A percentile compares a stretch with the other conserved stretches of the same genome.
Conservation (phyloP, 805 yeast species). For the Blastobotrys americana region DNA sequence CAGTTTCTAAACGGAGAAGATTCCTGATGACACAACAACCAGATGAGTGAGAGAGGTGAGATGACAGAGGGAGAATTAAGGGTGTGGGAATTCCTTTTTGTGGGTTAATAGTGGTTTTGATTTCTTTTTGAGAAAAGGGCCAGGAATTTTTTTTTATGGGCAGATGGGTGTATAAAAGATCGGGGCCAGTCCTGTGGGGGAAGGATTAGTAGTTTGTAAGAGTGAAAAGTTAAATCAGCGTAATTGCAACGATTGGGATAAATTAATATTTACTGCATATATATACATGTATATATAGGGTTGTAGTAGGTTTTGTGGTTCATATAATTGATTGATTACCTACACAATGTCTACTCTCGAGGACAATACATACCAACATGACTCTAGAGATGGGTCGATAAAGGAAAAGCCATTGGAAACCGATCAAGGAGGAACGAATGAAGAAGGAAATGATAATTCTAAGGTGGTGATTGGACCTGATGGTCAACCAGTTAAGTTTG, state of each 20-base stretch:
- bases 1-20: too few species aligned
- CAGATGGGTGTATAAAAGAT: neutral
- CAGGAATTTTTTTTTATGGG: neutral
- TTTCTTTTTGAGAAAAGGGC: neutral
- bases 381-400: neutral
- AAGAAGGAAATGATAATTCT: neutral
- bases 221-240: too few species aligned
- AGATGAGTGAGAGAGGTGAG: too few species aligned
- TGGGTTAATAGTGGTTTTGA: too few species aligned
- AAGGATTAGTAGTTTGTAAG: neutral
- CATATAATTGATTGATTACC: too few species aligned
- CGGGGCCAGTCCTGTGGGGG: neutral
- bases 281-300: too few species aligned
- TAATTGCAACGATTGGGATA: too few species aligned
- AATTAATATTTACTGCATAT: too few species aligned
- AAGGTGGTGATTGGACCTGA: neutral
- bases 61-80: too few species aligned
- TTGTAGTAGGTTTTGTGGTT: too few species aligned
- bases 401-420: neutral
- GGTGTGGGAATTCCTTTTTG: too few species aligned
- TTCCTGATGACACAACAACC: too few species aligned
- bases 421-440: neutral
- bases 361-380: neutral
- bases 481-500: constrained; percentile 9
- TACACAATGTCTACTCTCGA: neutral